These are phyloP conservation scores for Fusarium nurragi DNA, from an alignment of 2,329 filamentous ascomycete species.

Conservation along the genomic window DNA sequence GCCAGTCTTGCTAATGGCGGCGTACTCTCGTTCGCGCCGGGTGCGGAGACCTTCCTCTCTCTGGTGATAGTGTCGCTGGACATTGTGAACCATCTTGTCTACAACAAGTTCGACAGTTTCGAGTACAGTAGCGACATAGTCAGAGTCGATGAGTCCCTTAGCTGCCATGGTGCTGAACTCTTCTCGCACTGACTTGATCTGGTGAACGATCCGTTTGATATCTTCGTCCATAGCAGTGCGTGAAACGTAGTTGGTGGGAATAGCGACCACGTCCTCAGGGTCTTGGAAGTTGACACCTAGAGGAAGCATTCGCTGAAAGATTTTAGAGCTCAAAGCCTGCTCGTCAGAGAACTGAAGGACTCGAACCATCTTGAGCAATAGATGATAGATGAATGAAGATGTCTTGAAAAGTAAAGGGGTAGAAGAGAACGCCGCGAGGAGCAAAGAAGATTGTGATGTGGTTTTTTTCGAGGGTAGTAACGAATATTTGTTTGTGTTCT, in stretches of 20 bases:
- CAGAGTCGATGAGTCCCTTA: background rate
- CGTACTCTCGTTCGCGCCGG: constrained; percentile 1
- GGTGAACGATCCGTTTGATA: background rate
- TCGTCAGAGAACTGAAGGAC: background rate
- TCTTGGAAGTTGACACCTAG: background rate
- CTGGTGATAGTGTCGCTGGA: constrained; percentile 15
- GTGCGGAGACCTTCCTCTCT: constrained; percentile 19
- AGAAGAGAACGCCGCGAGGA: background rate
- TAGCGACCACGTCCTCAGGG: fast-evolving
- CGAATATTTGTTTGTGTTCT: background rate
- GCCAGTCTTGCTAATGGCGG: background rate
- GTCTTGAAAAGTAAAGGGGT: background rate
- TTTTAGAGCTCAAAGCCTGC: background rate
- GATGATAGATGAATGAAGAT: background rate
- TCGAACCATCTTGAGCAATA: constrained; percentile 9
- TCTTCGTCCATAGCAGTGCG: background rate
- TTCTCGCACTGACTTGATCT: background rate
- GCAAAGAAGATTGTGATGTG: background rate
- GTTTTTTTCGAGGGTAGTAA: background rate
- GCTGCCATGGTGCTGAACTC: background rate
- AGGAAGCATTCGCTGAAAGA: background rate
- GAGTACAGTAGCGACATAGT: background rate
- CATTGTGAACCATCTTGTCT: background rate
- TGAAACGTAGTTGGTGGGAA: background rate
- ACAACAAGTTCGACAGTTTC: background rate